Base-by-base conservation (phyloP, 2,329 filamentous ascomycete species). In the Furcasterigmium sp. region DNA sequence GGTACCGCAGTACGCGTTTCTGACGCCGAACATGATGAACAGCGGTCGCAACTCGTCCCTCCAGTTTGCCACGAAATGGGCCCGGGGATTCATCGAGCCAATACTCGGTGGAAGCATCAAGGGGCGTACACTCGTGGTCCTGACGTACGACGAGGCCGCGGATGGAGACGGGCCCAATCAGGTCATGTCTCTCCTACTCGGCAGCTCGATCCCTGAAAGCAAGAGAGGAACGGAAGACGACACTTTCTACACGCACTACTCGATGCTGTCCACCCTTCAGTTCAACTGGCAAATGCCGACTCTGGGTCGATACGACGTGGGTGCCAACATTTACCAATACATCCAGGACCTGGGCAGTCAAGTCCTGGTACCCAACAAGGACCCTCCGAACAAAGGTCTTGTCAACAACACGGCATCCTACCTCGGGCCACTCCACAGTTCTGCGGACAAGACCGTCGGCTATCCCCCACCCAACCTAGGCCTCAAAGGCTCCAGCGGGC, bases 1-100 rank as follows among this genome's bases (percentile, higher is more conserved):
- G 8, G 68, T 87, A 10, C 83, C 83, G 3, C 83, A 87, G 58
- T 85, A 80, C 64, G 71, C 75, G 30, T 79, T 81, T 59, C 74
- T 82, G 59, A 75, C 75, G 0, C 80, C 79, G 0, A 75, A 83
- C 58, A 80, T 82, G 78, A 72, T 79, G 37, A 76, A 79, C 48
- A 80, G 85, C 53, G 84, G 81, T 13, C 84, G 87, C 52, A 64
- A 81, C 52, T 72, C 71, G 3, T 69, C 67, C 4, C 66, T 80
- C 9, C 68, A 67, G n/a, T 67, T 64, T 37, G 72, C 75, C 3
- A 69, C 73, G 2, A 57, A 63, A 3, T 81, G 76, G 76, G 67
- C 68, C 17, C 65, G 67, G 37, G 60, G 60, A 41, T 79, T 80
- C 56, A 60, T 81, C 20, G 64, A 70, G 45, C 76, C 76, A 3